Evolutionary conservation across 768 basidiomycete genomes (phyloP).

Genomic region (Strobilomyces echinocephalus): DNA sequence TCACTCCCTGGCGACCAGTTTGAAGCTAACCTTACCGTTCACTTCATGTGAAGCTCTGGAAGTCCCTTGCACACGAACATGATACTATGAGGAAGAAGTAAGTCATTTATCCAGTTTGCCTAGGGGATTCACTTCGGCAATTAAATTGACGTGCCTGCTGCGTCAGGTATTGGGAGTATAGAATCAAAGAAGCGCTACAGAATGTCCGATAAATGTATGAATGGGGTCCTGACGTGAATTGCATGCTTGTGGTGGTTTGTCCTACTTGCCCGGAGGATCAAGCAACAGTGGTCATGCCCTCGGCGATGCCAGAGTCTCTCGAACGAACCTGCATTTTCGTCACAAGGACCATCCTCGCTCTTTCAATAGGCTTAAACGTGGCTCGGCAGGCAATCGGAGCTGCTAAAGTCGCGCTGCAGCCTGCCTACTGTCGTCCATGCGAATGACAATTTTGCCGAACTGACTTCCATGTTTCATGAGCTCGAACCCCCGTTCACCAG

Average conservation of each 20-base stretch:
- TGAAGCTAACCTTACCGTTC: slow-evolving; percentile 11
- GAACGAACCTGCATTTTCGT: not conserved
- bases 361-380: not conserved
- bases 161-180: slow-evolving; percentile 71
- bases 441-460: slow-evolving; percentile 75
- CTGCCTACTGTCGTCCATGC: slow-evolving; percentile 30
- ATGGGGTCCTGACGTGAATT: slow-evolving; percentile 6
- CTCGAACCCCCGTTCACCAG: slow-evolving; percentile 66
- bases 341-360: not conserved
- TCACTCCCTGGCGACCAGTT: not conserved
- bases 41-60: slow-evolving; percentile 54
- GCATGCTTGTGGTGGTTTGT: slow-evolving; percentile 1
- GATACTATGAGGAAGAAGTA: slow-evolving; percentile 78
- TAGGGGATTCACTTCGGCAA: slow-evolving; percentile 17
- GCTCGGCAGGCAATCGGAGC: not conserved
- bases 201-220: slow-evolving; percentile 20
- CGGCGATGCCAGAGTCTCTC: not conserved
- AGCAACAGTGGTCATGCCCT: not conserved
- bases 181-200: slow-evolving; percentile 50
- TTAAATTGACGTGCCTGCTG: slow-evolving; percentile 21
- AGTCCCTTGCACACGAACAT: slow-evolving; percentile 58
- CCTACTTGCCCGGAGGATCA: not conserved
- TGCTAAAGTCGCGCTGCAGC: slow-evolving; percentile 24
- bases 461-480: slow-evolving; percentile 59
- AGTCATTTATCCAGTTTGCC: slow-evolving; percentile 16